These are phyloP conservation scores for Agastache rugosa DNA, from an alignment of 257 asterid species.

Conservation along the genomic window DNA sequence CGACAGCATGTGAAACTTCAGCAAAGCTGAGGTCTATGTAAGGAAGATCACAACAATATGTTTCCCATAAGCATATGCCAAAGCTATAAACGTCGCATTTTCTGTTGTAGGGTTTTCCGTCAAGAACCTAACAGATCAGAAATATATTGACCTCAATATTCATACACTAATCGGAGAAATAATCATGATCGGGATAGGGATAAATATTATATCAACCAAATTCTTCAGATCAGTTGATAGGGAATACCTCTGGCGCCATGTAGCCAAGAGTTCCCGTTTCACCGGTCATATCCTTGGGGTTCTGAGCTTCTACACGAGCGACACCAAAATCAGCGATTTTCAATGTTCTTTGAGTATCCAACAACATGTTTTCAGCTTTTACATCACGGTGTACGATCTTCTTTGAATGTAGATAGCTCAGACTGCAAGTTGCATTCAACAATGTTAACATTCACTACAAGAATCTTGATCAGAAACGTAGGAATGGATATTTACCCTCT, in stretches of 20 bases:
- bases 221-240: background rate
- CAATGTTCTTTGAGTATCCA: conserved; percentile 60
- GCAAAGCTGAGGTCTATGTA: conserved; percentile 86
- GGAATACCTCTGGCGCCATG: conserved; percentile 95
- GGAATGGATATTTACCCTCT: conserved; percentile 64
- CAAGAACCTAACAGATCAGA: conserved; percentile 66
- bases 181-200: background rate
- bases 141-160: background rate
- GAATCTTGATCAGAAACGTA: background rate
- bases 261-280: conserved; percentile 98
- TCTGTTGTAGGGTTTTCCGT: conserved; percentile 94
- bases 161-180: background rate
- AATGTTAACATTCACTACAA: background rate
- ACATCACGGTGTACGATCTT: conserved; percentile 96
- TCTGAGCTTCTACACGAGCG: conserved; percentile 96
- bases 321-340: conserved; percentile 98
- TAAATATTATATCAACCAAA: background rate
- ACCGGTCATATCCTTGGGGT: conserved; percentile 96
- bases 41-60: conserved; percentile 93
- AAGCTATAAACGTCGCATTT: conserved; percentile 96
- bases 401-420: conserved; percentile 87
- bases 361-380: conserved; percentile 92
- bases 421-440: conserved; percentile 46
- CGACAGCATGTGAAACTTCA: conserved; percentile 92
- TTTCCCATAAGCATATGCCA: conserved; percentile 94